A percentile compares a stretch with the other conserved stretches of the same genome.
Evolutionary conservation across 176 grass and related monocot genomes (phyloP).

Genomic region (Alloteropsis semialata): DNA sequence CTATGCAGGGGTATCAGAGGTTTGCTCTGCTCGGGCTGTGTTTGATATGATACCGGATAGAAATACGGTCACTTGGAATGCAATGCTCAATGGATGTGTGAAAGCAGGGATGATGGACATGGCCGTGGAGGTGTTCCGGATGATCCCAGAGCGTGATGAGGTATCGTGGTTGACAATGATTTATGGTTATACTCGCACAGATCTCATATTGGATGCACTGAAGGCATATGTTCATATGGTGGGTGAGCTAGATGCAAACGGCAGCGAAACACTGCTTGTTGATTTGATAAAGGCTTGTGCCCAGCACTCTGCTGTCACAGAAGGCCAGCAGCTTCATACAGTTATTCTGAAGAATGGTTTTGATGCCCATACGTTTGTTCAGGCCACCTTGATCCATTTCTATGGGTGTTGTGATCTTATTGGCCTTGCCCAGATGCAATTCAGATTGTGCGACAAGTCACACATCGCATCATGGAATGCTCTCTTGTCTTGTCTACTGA

Average conservation of each 20-base stretch:
- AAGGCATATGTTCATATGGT: slow-evolving; percentile 38
- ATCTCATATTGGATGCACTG: slow-evolving; percentile 31
- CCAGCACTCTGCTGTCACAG: slow-evolving; percentile 21
- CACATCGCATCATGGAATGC: slow-evolving; percentile 59
- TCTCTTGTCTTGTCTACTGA: slow-evolving; percentile 42
- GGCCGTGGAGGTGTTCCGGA: slow-evolving; percentile 45
- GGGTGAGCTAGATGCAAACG: background rate
- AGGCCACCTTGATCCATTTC: slow-evolving; percentile 58
- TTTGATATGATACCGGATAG: slow-evolving; percentile 41
- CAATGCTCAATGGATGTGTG: slow-evolving; percentile 62
- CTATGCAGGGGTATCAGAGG: slow-evolving; percentile 30
- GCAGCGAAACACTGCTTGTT: slow-evolving; percentile 36
- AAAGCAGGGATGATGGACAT: slow-evolving; percentile 47
- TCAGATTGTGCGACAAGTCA: slow-evolving; percentile 50
- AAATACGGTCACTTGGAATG: slow-evolving; percentile 64
- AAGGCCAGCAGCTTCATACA: slow-evolving; percentile 62
- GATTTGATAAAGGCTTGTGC: slow-evolving; percentile 52
- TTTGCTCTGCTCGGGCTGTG: slow-evolving; percentile 30
- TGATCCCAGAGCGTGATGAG: slow-evolving; percentile 37
- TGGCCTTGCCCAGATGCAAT: slow-evolving; percentile 33
- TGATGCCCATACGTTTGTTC: slow-evolving; percentile 53
- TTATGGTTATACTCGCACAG: slow-evolving; percentile 39
- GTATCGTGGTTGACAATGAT: slow-evolving; percentile 68
- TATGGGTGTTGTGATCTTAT: slow-evolving; percentile 44
- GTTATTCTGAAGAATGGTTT: slow-evolving; percentile 58